Evolutionary conservation across 768 basidiomycete genomes (phyloP).

Genomic region (Auricularia cornea): DNA sequence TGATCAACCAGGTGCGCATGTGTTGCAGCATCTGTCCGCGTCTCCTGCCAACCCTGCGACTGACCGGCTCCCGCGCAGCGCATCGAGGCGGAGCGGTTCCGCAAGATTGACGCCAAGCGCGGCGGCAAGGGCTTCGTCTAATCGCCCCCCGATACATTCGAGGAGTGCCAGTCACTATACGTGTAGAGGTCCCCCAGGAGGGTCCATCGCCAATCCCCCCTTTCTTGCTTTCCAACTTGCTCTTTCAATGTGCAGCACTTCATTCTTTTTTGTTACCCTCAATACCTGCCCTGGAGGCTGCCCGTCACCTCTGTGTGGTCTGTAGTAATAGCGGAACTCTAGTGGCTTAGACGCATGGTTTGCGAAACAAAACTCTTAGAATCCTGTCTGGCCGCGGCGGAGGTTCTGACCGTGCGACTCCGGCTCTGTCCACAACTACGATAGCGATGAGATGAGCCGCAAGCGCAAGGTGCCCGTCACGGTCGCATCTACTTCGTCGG

Average conservation of each 20-base stretch:
- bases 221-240: background rate
- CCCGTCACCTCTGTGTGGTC: no score
- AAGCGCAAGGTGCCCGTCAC: background rate
- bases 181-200: background rate
- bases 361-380: no score
- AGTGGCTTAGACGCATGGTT: no score
- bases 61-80: conserved; percentile 37
- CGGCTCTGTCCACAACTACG: no score
- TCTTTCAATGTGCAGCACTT: background rate
- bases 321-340: no score
- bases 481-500: background rate
- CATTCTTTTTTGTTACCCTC: background rate
- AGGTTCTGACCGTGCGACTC: no score
- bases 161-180: background rate
- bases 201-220: background rate
- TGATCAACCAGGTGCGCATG: conserved; percentile 63
- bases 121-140: conserved; percentile 82
- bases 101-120: conserved; percentile 82
- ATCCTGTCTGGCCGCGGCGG: no score
- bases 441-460: no score
- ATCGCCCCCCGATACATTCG: conserved; percentile 12
- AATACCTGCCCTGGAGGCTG: background rate
- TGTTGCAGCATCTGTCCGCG: background rate
- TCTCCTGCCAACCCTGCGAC: background rate
- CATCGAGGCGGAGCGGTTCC: conserved; percentile 74